phyloP scores from a whole-genome alignment of 305 asterid genomes.

The Ilex paraguariensis region DNA sequence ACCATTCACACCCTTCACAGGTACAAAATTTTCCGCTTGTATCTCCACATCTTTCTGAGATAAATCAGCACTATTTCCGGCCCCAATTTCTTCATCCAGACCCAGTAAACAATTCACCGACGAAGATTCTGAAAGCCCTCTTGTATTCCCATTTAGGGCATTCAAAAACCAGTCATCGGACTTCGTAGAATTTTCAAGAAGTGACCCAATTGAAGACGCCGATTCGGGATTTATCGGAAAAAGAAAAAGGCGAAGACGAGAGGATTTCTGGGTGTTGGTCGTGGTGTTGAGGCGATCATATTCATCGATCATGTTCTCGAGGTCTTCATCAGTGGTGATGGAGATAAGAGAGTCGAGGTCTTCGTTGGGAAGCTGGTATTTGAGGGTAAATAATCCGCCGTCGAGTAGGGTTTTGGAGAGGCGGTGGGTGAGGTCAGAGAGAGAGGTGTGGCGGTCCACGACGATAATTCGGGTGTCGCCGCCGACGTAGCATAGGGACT shows the following conservation, averaged over 20 bases:
- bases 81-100: slow-evolving; percentile 53
- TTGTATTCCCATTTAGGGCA: slow-evolving; percentile 58
- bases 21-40: slow-evolving; percentile 28
- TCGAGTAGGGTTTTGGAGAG: slow-evolving; percentile 63
- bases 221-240: slow-evolving; percentile 40
- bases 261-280: slow-evolving; percentile 19
- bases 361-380: slow-evolving; percentile 81
- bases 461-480: slow-evolving; percentile 90
- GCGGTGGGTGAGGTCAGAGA: slow-evolving; percentile 57
- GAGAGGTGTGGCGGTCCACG: slow-evolving; percentile 52
- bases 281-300: slow-evolving; percentile 49
- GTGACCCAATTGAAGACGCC: slow-evolving; percentile 36
- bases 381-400: slow-evolving; percentile 45
- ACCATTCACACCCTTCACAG: neutral
- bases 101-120: slow-evolving; percentile 86
- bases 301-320: slow-evolving; percentile 82
- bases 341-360: slow-evolving; percentile 81
- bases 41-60: slow-evolving; percentile 36
- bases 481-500: slow-evolving; percentile 77
- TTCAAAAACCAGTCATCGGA: slow-evolving; percentile 81
- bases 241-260: slow-evolving; percentile 64
- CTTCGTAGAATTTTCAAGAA: slow-evolving; percentile 58
- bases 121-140: slow-evolving; percentile 62
- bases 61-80: slow-evolving; percentile 22
- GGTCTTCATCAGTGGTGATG: slow-evolving; percentile 73